Evolutionary conservation across 371 early-diverging fungal genomes (phyloP).

Genomic region (Coemansia sp.): DNA sequence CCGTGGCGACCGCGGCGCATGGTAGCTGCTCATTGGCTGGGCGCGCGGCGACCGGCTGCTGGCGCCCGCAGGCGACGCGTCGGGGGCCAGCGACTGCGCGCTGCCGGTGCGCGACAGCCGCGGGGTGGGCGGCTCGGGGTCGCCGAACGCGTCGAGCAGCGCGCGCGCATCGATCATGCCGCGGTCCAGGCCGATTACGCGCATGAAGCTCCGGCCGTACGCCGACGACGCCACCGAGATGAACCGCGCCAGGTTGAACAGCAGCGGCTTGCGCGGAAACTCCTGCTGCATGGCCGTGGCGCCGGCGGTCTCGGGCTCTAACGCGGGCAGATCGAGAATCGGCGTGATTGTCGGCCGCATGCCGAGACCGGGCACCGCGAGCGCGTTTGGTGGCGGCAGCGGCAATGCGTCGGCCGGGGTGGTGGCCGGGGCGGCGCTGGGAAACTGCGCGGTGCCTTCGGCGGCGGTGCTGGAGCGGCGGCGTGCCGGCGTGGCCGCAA

Average conservation of each 20-base stretch:
- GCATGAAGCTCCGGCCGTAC: slow-evolving; percentile 83
- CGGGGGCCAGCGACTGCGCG: slow-evolving; percentile 16
- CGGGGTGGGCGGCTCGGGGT: slow-evolving; percentile 11
- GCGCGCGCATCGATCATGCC: slow-evolving; percentile 49
- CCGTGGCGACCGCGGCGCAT: no score
- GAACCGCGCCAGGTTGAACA: slow-evolving; percentile 70
- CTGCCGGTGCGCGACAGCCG: slow-evolving; percentile 26
- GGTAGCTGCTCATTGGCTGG: slow-evolving; percentile 44
- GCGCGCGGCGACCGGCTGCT: slow-evolving; percentile 24
- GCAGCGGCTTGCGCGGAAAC: slow-evolving; percentile 65
- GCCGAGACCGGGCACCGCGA: slow-evolving; percentile 1
- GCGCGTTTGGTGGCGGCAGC: background rate
- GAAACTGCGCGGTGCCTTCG: background rate
- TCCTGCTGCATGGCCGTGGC: slow-evolving; percentile 38
- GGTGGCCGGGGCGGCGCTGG: background rate
- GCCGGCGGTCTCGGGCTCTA: background rate
- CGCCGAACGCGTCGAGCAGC: slow-evolving; percentile 41
- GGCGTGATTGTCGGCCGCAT: slow-evolving; percentile 5
- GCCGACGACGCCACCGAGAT: slow-evolving; percentile 77
- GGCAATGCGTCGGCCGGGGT: background rate
- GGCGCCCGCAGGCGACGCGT: background rate
- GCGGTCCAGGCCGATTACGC: slow-evolving; percentile 66
- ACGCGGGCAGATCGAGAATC: background rate
- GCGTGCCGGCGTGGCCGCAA: slow-evolving; percentile 23
- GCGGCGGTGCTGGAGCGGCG: slow-evolving; percentile 1